Evolutionary conservation across 2,329 filamentous ascomycete genomes (phyloP).

Genomic region (Thermothelomyces thermophilus): DNA sequence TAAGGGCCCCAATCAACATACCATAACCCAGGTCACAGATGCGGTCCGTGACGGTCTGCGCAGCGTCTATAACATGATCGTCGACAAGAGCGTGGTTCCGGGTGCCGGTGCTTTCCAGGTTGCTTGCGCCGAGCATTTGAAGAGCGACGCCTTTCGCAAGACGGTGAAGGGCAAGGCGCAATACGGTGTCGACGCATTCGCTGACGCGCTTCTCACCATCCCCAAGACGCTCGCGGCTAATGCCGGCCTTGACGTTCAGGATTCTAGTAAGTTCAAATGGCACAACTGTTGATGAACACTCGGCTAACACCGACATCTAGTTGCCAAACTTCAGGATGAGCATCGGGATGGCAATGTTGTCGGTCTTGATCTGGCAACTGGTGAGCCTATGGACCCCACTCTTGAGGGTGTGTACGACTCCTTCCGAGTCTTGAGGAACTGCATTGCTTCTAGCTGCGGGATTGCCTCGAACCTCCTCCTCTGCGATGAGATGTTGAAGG

Average conservation of each 20-base stretch:
- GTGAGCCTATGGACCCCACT: slow-evolving; percentile 90
- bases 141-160: slow-evolving; percentile 79
- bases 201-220: slow-evolving; percentile 89
- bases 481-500: slow-evolving; percentile 96
- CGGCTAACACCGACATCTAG: slow-evolving; percentile 37
- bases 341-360: slow-evolving; percentile 75
- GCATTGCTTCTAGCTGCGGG: slow-evolving; percentile 84
- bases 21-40: slow-evolving; percentile 93
- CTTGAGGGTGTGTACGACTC: slow-evolving; percentile 93
- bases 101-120: slow-evolving; percentile 95
- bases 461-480: slow-evolving; percentile 93
- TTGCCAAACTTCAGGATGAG: slow-evolving; percentile 83
- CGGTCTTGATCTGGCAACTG: slow-evolving; percentile 78
- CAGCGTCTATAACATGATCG: slow-evolving; percentile 99
- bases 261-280: slow-evolving; percentile 62
- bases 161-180: slow-evolving; percentile 97
- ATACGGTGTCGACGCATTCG: slow-evolving; percentile 90
- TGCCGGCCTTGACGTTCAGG: slow-evolving; percentile 92
- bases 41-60: slow-evolving; percentile 90
- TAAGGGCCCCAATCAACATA: slow-evolving; percentile 96
- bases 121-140: slow-evolving; percentile 79
- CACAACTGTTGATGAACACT: neutral
- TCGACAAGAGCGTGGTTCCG: slow-evolving; percentile 92
- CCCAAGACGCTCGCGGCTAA: slow-evolving; percentile 97
- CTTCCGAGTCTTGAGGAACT: slow-evolving; percentile 90